Evolutionary conservation across 257 asterid genomes (phyloP).

Genomic region (Ilex asprella): DNA sequence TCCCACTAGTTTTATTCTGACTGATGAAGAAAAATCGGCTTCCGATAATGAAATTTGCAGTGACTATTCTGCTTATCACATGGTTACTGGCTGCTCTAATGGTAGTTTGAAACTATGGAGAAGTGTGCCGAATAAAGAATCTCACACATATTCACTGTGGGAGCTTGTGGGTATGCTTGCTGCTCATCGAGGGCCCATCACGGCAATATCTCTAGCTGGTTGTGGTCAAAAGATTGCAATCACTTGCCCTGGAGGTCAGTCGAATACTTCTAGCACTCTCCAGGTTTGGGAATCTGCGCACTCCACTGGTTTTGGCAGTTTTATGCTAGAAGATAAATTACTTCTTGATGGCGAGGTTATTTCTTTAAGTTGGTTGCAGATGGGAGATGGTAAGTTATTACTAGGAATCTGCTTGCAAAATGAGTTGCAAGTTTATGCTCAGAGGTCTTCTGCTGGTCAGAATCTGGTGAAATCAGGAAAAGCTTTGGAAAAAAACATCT

Average conservation of each 20-base stretch:
- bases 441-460: constrained; percentile 57
- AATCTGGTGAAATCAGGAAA: constrained; percentile 46
- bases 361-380: constrained; percentile 58
- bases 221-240: constrained; percentile 76
- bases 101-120: constrained; percentile 84
- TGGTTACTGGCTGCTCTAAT: constrained; percentile 62
- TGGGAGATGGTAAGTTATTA: constrained; percentile 73
- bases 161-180: constrained; percentile 70
- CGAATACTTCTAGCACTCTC: constrained; percentile 31
- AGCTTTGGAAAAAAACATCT: constrained; percentile 43
- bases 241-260: constrained; percentile 28
- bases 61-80: constrained; percentile 61
- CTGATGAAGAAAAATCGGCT: constrained; percentile 33
- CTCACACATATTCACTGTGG: constrained; percentile 51
- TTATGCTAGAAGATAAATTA: constrained; percentile 66
- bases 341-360: constrained; percentile 58
- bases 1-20: constrained; percentile 37
- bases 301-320: constrained; percentile 54
- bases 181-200: constrained; percentile 50
- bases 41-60: constrained; percentile 30
- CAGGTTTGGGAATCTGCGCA: constrained; percentile 77
- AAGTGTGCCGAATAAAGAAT: constrained; percentile 48
- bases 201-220: constrained; percentile 48
- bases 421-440: constrained; percentile 60
- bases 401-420: constrained; percentile 71